Percentiles rank a stretch among this genome's conserved stretches.
These are phyloP conservation scores for Coemansia guatemalensis DNA, from an alignment of 192 early-diverging fungal species.

Conservation along the genomic window DNA sequence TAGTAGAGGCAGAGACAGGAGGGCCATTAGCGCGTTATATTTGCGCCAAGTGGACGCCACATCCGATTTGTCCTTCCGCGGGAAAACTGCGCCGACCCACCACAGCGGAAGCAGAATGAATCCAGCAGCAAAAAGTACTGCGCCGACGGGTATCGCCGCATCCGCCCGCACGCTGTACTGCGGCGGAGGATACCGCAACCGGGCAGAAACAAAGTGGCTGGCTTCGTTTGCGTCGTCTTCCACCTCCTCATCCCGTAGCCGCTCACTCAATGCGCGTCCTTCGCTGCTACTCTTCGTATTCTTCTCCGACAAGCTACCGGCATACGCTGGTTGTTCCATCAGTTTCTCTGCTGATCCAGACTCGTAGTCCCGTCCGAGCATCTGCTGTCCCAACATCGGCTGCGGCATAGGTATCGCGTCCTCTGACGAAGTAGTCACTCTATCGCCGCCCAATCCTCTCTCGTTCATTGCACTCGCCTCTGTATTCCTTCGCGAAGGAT, in stretches of 20 bases:
- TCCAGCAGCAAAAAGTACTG: slow-evolving; percentile 41
- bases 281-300: background rate
- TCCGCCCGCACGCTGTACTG: slow-evolving; percentile 29
- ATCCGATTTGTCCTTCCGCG: slow-evolving; percentile 19
- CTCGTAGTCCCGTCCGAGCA: slow-evolving; percentile 18
- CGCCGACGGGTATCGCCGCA: slow-evolving; percentile 26
- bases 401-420: slow-evolving; percentile 21
- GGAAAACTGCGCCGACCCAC: slow-evolving; percentile 53
- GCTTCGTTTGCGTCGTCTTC: slow-evolving; percentile 54
- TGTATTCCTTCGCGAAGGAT: slow-evolving; percentile 32
- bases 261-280: slow-evolving; percentile 24
- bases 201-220: slow-evolving; percentile 38
- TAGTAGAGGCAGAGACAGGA: slow-evolving; percentile 49
- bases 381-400: slow-evolving; percentile 2
- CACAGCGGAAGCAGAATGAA: slow-evolving; percentile 51
- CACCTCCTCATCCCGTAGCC: slow-evolving; percentile 42
- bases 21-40: slow-evolving; percentile 53
- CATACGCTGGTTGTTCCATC: background rate
- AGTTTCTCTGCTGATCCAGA: slow-evolving; percentile 3
- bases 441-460: slow-evolving; percentile 14
- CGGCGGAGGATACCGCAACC: slow-evolving; percentile 40
- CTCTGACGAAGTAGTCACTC: slow-evolving; percentile 16
- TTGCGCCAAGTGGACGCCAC: slow-evolving; percentile 51
- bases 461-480: slow-evolving; percentile 19
- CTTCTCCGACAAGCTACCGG: slow-evolving; percentile 2